Conservation (phyloP, 768 basidiomycete species). For the Daedaleopsis nitida region DNA sequence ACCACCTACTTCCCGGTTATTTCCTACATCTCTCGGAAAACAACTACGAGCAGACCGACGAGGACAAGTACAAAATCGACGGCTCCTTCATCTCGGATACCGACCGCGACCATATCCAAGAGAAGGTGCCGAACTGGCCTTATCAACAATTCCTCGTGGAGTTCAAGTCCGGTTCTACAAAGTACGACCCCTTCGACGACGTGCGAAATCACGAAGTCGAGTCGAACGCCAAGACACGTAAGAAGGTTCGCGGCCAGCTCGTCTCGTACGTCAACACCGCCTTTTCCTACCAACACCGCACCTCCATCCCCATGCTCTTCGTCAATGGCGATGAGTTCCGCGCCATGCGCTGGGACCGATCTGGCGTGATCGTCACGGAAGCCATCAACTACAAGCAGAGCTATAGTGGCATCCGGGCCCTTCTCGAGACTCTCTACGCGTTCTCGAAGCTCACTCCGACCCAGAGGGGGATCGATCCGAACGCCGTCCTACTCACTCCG, state of each 20-base stretch:
- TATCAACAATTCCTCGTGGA: background rate
- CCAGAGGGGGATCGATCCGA: background rate
- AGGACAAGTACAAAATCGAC: background rate
- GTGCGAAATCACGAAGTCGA: background rate
- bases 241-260: background rate
- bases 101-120: background rate
- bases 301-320: background rate
- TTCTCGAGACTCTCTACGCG: background rate
- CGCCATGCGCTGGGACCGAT: background rate
- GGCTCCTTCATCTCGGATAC: background rate
- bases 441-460: background rate
- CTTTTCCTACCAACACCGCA: background rate
- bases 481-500: background rate
- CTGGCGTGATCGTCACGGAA: constrained; percentile 1
- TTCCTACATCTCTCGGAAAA: background rate
- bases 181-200: background rate
- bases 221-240: background rate
- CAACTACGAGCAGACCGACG: background rate
- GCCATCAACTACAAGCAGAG: background rate
- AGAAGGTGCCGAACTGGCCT: background rate
- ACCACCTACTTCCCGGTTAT: background rate
- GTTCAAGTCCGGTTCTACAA: background rate
- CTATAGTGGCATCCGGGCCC: background rate
- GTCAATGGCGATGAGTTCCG: constrained; percentile 3
- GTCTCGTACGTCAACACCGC: background rate